Conservation (phyloP, 306 rosid species). For the Trifolium subterraneum region DNA sequence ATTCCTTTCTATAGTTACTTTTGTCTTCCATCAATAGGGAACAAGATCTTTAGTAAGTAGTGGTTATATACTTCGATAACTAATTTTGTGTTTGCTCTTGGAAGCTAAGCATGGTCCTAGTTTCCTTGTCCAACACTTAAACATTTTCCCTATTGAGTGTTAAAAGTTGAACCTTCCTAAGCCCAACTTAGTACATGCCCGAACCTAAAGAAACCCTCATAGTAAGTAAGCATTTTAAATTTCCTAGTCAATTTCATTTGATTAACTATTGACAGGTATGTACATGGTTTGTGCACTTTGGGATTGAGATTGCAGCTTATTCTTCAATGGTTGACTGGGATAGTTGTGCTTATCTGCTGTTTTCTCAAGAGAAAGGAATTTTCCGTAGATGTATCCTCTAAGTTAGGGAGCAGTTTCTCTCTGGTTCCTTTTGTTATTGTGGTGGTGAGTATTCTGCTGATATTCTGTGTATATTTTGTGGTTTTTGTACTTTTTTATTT, state of each 20-base stretch:
- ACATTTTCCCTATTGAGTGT: conserved; percentile 10
- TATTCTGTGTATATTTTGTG: conserved; percentile 2
- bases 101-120: too few relatives aligned
- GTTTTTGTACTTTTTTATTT: not conserved
- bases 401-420: conserved; percentile 97
- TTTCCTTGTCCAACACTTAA: conserved; percentile 23
- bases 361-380: conserved; percentile 79
- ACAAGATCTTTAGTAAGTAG: conserved; percentile 10
- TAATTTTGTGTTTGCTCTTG: too few relatives aligned
- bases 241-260: conserved; percentile 76
- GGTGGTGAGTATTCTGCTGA: conserved; percentile 67
- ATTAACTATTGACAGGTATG: conserved; percentile 84
- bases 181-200: conserved; percentile 36
- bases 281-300: conserved; percentile 82
- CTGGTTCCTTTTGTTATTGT: conserved; percentile 81
- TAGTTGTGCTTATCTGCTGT: conserved; percentile 88
- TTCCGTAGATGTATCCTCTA: conserved; percentile 69
- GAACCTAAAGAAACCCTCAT: conserved; percentile 52
- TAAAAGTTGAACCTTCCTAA: conserved; percentile 31
- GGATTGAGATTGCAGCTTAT: conserved; percentile 99
- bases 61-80: not conserved
- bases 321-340: conserved; percentile 97
- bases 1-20: not conserved
- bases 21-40: not conserved
- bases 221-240: conserved; percentile 62